Percentiles rank a stretch among this genome's conserved stretches.
phyloP scores from a whole-genome alignment of 257 asterid species.

The Leonotis leonurus region DNA sequence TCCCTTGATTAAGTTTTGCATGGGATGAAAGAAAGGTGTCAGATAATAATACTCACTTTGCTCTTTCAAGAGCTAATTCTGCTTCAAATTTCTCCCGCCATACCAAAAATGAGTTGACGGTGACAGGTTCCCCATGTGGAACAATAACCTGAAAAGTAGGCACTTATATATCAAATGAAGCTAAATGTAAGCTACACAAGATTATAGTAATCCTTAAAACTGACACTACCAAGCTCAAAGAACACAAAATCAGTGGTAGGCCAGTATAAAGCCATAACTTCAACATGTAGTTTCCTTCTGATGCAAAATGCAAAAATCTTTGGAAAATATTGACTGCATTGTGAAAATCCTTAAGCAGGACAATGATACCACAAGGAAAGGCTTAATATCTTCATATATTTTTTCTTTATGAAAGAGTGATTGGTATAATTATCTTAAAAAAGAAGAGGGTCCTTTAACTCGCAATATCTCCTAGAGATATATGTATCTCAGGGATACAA shows the following conservation, averaged over 20 bases:
- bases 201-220: neutral
- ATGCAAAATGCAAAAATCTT: neutral
- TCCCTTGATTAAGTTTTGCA: slow-evolving; percentile 5
- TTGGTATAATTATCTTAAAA: neutral
- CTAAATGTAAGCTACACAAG: neutral
- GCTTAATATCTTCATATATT: neutral
- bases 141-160: slow-evolving; percentile 59
- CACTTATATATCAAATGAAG: slow-evolving; percentile 18
- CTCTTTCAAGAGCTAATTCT: slow-evolving; percentile 95
- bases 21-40: slow-evolving; percentile 12
- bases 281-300: neutral
- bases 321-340: neutral
- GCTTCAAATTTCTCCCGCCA: slow-evolving; percentile 99
- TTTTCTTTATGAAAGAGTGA: neutral
- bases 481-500: neutral
- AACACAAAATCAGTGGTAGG: neutral
- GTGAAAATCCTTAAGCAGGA: neutral
- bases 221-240: neutral
- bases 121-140: slow-evolving; percentile 98
- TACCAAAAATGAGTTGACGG: slow-evolving; percentile 84
- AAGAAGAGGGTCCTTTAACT: neutral
- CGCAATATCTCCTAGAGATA: neutral
- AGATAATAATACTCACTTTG: slow-evolving; percentile 62
- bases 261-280: neutral
- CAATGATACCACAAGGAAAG: neutral